Base-by-base conservation (phyloP, 768 basidiomycete genomes). In the Amanita exitialis region DNA sequence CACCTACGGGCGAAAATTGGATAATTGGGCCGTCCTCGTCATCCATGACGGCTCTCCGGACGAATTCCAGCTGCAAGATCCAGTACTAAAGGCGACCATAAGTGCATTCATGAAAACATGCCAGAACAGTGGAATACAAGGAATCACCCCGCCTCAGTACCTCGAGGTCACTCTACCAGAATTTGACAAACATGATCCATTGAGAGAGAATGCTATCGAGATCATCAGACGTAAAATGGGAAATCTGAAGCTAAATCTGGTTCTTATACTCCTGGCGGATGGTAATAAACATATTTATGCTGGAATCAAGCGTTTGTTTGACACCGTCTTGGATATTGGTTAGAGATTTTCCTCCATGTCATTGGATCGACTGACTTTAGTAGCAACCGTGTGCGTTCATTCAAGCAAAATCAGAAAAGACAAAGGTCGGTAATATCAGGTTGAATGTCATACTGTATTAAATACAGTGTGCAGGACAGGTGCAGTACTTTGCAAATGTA, bases 241-340 rank as follows among this genome's bases (percentile, higher is more conserved):
- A 49, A 56, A 70, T 5, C 58, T 79, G 15, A 64, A 58, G n/a
- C 54, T 49, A 18, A 76, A 70, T 54, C 85, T 90, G 44, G 59
- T 86, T 6, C 64, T 91, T 36, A 78, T 86, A 10, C 59, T 92
- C 21, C 68, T 92, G 20, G 82, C 86, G 8, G 78, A 65, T 48
- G 72, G 74, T 3, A 89, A 92, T 65, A 86, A 85, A 44, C 80
- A 75, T 56, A 72, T 92, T 18, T 92, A 91, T 59, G 76, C 82
- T 0, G 83, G 83, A 4, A 71, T 91, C 62, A 90, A 91, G 65
- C 76, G 77, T 34, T 70, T 89, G 15, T 80, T 79, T 53, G 86
- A 90, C 57, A 74, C 79, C 41, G 59, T 71, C 44, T 61, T 89
- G 51, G 89, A 86, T 44, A 58, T 92, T 36, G 61, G 72, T 71